Percentiles rank a stretch among this genome's conserved stretches.
phyloP scores from a whole-genome alignment of 2,329 filamentous ascomycete species.

The Fusarium longipes region DNA sequence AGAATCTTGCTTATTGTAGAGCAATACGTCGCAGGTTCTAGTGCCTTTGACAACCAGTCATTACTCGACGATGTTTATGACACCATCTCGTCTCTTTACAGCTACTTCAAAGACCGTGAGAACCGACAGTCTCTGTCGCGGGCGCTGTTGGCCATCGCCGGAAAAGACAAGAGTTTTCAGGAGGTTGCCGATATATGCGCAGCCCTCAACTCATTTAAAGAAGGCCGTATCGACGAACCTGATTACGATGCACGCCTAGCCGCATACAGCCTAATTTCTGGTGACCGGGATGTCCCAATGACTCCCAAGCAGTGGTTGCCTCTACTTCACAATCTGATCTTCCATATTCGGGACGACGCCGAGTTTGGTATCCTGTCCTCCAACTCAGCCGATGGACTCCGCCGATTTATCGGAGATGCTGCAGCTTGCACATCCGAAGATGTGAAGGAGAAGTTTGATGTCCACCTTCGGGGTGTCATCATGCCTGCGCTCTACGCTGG shows the following conservation, averaged over 20 bases:
- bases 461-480: constrained; percentile 72
- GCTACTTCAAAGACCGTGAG: constrained; percentile 85
- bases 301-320: constrained; percentile 85
- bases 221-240: constrained; percentile 80
- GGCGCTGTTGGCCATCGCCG: constrained; percentile 77
- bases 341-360: constrained; percentile 85
- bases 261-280: constrained; percentile 80
- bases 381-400: constrained; percentile 84
- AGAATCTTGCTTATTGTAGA: constrained; percentile 83
- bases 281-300: constrained; percentile 67
- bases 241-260: constrained; percentile 85
- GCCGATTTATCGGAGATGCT: constrained; percentile 77
- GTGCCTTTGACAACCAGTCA: constrained; percentile 52
- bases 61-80: constrained; percentile 75
- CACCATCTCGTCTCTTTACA: constrained; percentile 83
- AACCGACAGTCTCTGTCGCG: constrained; percentile 80
- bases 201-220: constrained; percentile 83
- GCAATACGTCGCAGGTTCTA: constrained; percentile 77
- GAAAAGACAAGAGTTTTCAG: constrained; percentile 68
- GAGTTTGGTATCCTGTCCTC: constrained; percentile 84
- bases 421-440: constrained; percentile 54
- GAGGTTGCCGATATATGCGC: constrained; percentile 77
- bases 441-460: constrained; percentile 59
- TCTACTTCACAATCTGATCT: constrained; percentile 88
- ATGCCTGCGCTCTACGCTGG: constrained; percentile 82